Conservation (phyloP, 1,139 yeast species). For the Yamadazyma sp. region DNA sequence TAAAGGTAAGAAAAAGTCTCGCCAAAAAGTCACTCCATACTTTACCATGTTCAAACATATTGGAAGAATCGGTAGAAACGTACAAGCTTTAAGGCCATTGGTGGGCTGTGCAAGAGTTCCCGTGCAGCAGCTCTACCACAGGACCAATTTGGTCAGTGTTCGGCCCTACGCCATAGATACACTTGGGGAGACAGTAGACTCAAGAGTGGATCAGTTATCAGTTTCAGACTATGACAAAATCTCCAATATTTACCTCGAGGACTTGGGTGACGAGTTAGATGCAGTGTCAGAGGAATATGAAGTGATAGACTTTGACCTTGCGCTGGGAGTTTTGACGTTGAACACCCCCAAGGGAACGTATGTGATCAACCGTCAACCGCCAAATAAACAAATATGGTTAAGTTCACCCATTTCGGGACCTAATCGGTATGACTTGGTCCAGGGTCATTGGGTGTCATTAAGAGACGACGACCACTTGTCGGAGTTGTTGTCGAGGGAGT, state of each 20-base stretch:
- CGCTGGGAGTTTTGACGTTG: conserved; percentile 81
- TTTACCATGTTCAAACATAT: conserved; percentile 8
- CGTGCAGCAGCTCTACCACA: conserved; percentile 5
- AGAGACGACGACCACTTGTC: conserved; percentile 54
- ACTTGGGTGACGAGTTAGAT: conserved; percentile 63
- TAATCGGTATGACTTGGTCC: conserved; percentile 58
- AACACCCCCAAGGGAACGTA: conserved; percentile 69
- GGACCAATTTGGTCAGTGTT: background rate
- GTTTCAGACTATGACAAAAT: conserved; percentile 53
- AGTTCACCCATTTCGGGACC: conserved; percentile 95
- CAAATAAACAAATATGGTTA: conserved; percentile 90
- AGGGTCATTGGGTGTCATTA: conserved; percentile 61
- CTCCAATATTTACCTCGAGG: conserved; percentile 66
- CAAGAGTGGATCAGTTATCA: conserved; percentile 47
- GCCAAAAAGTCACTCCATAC: background rate
- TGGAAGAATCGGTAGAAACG: conserved; percentile 1
- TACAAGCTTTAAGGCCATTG: background rate
- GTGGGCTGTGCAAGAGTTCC: conserved; percentile 16
- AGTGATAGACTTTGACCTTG: conserved; percentile 73
- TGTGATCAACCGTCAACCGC: conserved; percentile 91
- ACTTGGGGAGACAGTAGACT: conserved; percentile 50
- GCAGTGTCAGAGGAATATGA: conserved; percentile 56
- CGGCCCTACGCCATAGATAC: conserved; percentile 20
- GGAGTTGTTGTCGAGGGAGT: conserved; percentile 48
- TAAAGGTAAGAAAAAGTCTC: too few relatives aligned